These are phyloP conservation scores for Spathaspora gorwiae DNA, from an alignment of 805 yeast genomes.

Conservation along the genomic window DNA sequence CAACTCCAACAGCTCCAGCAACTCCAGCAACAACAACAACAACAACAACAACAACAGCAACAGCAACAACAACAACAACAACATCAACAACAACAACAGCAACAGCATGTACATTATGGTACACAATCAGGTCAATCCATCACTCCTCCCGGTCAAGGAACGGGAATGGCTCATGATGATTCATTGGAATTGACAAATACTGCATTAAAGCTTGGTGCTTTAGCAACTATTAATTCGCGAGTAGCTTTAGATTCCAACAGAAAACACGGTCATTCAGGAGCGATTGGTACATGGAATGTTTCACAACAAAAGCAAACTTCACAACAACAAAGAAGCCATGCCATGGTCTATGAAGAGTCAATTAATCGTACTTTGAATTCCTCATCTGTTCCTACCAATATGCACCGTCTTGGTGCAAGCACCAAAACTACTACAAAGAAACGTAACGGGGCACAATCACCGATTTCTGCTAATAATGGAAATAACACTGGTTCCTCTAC, in stretches of 20 bases:
- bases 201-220: constrained; percentile 61
- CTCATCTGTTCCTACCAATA: constrained; percentile 30
- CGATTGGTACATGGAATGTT: neutral
- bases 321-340: constrained; percentile 9
- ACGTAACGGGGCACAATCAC: constrained; percentile 12
- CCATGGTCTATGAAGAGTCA: constrained; percentile 27
- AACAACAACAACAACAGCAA: constrained; percentile 9
- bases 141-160: neutral
- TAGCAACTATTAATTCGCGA: constrained; percentile 59
- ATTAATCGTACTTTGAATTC: constrained; percentile 33
- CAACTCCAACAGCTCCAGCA: constrained; percentile 12
- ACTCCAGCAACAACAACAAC: constrained; percentile 5
- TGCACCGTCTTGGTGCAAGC: constrained; percentile 9
- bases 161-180: constrained; percentile 13
- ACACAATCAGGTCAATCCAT: neutral
- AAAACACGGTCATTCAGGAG: constrained; percentile 16
- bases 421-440: neutral
- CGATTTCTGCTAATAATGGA: constrained; percentile 3
- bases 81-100: constrained; percentile 6
- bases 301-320: constrained; percentile 11
- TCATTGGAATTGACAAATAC: constrained; percentile 24
- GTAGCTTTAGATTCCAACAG: constrained; percentile 43
- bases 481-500: constrained; percentile 2
- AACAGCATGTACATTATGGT: neutral
- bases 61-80: constrained; percentile 9